Evolutionary conservation across 2,329 filamentous ascomycete species (phyloP).

Genomic region (Thermomyces lanuginosus): DNA sequence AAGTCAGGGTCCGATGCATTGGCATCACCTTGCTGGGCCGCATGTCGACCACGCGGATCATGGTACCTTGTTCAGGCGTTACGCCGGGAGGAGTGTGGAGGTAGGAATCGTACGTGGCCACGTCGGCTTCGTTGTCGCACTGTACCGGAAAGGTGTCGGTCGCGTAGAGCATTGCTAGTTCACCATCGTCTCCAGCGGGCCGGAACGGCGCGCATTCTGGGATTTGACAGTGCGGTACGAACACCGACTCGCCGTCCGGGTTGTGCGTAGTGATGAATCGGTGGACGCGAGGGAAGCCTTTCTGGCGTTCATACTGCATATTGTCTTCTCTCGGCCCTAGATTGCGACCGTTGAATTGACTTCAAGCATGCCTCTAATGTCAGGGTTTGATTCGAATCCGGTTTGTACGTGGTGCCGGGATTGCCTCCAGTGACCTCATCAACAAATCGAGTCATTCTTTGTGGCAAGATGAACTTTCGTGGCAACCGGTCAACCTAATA

Average conservation of each 20-base stretch:
- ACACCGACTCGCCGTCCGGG: slow-evolving; percentile 20
- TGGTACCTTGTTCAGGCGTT: slow-evolving; percentile 15
- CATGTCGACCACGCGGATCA: slow-evolving; percentile 20
- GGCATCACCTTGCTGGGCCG: slow-evolving; percentile 17
- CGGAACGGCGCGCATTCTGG: slow-evolving; percentile 17
- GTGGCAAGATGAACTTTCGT: too few species aligned
- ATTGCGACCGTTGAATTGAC: too few species aligned
- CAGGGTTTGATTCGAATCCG: too few species aligned
- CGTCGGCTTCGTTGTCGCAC: slow-evolving; percentile 17
- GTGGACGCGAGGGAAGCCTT: slow-evolving; percentile 16
- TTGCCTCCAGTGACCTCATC: too few species aligned
- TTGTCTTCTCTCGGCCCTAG: too few species aligned
- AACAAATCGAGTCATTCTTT: too few species aligned
- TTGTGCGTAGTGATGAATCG: slow-evolving; percentile 26
- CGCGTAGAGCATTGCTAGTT: slow-evolving; percentile 17
- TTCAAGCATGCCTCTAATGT: too few species aligned
- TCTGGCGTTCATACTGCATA: slow-evolving; percentile 8
- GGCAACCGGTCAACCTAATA: too few species aligned
- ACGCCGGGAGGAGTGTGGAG: slow-evolving; percentile 19
- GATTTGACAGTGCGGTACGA: slow-evolving; percentile 18
- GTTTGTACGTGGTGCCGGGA: too few species aligned
- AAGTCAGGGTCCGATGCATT: slow-evolving; percentile 22
- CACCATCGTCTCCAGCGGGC: slow-evolving; percentile 14
- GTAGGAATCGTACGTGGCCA: slow-evolving; percentile 18
- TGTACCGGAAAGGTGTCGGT: slow-evolving; percentile 14